These are phyloP conservation scores for Multifurca ochricompacta DNA, from an alignment of 768 basidiomycete species.

Conservation along the genomic window DNA sequence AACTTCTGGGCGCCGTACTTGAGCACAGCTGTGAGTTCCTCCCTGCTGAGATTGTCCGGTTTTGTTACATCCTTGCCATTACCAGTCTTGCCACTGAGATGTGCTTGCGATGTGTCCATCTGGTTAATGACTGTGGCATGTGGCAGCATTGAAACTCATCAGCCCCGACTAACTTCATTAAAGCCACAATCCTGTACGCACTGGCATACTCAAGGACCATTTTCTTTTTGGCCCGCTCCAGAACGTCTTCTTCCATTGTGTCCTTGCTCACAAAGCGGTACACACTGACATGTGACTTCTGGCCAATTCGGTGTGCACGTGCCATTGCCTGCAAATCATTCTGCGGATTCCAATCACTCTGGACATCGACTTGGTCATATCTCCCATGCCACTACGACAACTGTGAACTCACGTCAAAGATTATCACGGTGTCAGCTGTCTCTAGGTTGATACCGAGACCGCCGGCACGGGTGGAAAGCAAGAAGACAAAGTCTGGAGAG, in stretches of 20 bases:
- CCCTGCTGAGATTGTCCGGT: slow-evolving; percentile 84
- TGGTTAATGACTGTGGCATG: slow-evolving; percentile 84
- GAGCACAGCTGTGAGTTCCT: slow-evolving; percentile 93
- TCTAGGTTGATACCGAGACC: slow-evolving; percentile 98
- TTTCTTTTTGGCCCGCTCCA: slow-evolving; percentile 97
- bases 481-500: slow-evolving; percentile 93
- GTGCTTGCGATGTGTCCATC: slow-evolving; percentile 98
- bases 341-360: slow-evolving; percentile 99
- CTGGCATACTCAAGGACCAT: slow-evolving; percentile 99
- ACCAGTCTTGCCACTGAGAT: slow-evolving; percentile 72
- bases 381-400: background rate
- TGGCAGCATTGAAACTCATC: background rate
- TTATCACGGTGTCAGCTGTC: slow-evolving; percentile 98
- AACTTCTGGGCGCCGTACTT: slow-evolving; percentile 99
- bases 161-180: background rate
- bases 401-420: slow-evolving; percentile 75
- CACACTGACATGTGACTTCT: slow-evolving; percentile 97
- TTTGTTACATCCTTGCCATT: slow-evolving; percentile 59
- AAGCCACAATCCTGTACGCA: slow-evolving; percentile 39
- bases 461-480: slow-evolving; percentile 93
- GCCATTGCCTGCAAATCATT: slow-evolving; percentile 99
- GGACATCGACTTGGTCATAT: slow-evolving; percentile 24
- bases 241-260: slow-evolving; percentile 98
- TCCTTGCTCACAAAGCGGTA: slow-evolving; percentile 99
- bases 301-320: slow-evolving; percentile 96